These are phyloP conservation scores for Fomes fomentarius DNA, from an alignment of 1,284 basidiomycete species.

Conservation along the genomic window DNA sequence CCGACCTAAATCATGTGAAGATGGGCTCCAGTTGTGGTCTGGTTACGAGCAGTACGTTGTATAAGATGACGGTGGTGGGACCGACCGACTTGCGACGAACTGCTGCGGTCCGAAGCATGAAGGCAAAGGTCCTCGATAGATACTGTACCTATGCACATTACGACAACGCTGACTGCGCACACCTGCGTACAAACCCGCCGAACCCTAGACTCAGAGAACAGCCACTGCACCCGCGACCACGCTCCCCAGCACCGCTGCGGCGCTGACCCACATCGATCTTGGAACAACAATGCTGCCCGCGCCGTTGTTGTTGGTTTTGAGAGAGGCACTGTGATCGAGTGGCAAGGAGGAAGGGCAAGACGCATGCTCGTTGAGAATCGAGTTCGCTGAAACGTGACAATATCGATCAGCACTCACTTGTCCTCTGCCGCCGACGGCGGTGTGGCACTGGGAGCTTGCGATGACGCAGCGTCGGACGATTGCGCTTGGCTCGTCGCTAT, in stretches of 20 bases:
- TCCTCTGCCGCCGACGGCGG: neutral
- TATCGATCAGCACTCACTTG: neutral
- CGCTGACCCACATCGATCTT: slow-evolving; percentile 10
- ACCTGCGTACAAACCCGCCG: no score
- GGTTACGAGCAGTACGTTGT: no score
- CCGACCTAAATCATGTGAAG: no score
- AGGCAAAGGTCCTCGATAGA: no score
- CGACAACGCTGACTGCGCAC: neutral
- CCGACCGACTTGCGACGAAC: no score
- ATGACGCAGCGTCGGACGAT: neutral
- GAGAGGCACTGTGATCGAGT: neutral
- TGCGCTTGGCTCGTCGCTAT: no score
- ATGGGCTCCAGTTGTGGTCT: no score
- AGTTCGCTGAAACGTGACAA: neutral
- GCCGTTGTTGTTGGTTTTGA: neutral
- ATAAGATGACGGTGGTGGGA: no score
- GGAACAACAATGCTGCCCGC: slow-evolving; percentile 8
- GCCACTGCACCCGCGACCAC: slow-evolving; percentile 15
- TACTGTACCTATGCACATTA: no score
- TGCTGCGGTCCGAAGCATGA: no score
- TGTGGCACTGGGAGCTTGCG: neutral
- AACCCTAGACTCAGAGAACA: neutral
- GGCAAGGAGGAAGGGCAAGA: no score
- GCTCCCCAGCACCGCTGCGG: slow-evolving; percentile 17
- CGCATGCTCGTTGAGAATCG: no score